Base-by-base conservation (phyloP, 805 yeast genomes). In the Wilhelminamyces savonicus region DNA sequence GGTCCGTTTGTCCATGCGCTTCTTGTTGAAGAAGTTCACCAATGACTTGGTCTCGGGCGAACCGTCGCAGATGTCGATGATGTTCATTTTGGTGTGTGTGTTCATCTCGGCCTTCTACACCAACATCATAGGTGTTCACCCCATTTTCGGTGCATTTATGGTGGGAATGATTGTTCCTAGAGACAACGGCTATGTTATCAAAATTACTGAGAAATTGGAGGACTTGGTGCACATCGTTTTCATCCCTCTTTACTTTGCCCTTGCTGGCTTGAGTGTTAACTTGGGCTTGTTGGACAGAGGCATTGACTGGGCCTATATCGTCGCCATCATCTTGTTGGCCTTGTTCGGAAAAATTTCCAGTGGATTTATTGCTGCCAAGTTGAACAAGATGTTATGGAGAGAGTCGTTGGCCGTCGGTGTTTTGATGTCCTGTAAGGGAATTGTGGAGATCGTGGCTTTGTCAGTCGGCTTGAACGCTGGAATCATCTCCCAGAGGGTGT, bases 361-460 rank as follows among this genome's bases (percentile, higher is more conserved):
- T 10, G 92, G 92, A 3, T 56, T 74, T 19, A 37, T 77, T 9
- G 78, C 81, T 22, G 79, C 88, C 2, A 76, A 68, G 40, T 35
- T 74, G 23, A 69, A 69, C 50, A 83, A 82, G 1, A 55, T 82
- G 28, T 65, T 66, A 28, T 78, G 83, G 82, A 70, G 88, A 50
- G 92, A 83, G 50, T 72, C 86, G 2, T 50, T 77, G 21, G 66
- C 88, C 2, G 90, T 82, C 22, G 94, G 94, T 30, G 71, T 81
- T 15, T 62, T 83, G 42, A 83, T 83, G 92, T 81, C 90, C 5
- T 83, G 94, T 66, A 83, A 83, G 54, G 94, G 94, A 54, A 81
- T 82, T 39, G 92, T 82, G 15, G 94, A 82, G 54, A 78, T 82
- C 50, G 88, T 82, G 24, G 92, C 82, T 13, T 62, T 82, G 40